Evolutionary conservation across 2,329 filamentous ascomycete genomes (phyloP), one percentile per base, ranked within the genome.

Genomic region (Penicillium expansum): DNA sequence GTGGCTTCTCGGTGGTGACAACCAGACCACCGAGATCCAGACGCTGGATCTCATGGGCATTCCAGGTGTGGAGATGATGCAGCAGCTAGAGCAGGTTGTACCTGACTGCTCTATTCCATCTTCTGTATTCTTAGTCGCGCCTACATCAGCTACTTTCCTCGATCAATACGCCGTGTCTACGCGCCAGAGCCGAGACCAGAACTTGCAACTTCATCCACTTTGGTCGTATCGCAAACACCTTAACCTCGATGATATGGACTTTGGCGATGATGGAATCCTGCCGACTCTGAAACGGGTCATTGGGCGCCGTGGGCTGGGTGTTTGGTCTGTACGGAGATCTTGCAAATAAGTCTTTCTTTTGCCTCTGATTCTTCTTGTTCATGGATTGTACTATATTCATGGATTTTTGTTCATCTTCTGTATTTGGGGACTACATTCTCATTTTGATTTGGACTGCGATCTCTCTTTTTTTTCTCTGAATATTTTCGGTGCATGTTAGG

Each of bases 161-260:
- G 77, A 79, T 48, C 61, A 58, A 30, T 79, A 75, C 59, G 62
- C 67, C 2, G 51, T 59, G 2, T 48, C 56, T 7, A 44, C 51
- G 6, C 38, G 1, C 41, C 48, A 10, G 5, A 32, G 20, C 38
- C 60, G 62, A 27, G 24, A 62, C 7, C 60, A 67, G 9, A 60
- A 65, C 41, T 62, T 76, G 20, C 62, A 69, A 44, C 66, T 79
- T 22, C 67, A 73, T 49, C 70, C 72, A 20, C 66, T 80, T 4
- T 80, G 76, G 74, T 74, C 69, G 8, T 79, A 77, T 56, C 66
- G 67, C 42, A 71, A 72, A 41, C 80, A 83, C 62, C 59, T 83
- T 45, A 81, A 80, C 56, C 66, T 82, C 18, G 80, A 83, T 62
- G 80, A 82, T 67, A 64, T 82, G 58, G 80, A 82, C 61, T 77